Evolutionary conservation across 108 stramenopile genomes (phyloP).

Genomic region (Discostella stelligeroides): DNA sequence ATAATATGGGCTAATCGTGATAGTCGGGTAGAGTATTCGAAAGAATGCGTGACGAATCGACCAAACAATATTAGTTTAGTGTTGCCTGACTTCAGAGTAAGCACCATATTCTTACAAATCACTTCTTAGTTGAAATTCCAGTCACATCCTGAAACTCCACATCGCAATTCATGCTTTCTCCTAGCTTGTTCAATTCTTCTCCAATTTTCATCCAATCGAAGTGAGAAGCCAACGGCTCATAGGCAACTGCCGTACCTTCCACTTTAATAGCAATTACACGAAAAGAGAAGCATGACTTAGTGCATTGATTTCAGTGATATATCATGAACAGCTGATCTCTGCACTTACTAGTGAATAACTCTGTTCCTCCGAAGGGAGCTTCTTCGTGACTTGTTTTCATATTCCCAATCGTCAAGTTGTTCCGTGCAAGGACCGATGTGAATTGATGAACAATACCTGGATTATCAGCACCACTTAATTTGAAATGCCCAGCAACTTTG

Average conservation of each 20-base stretch:
- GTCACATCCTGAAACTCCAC: constrained; percentile 52
- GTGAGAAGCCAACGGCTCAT: constrained; percentile 56
- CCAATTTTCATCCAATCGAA: constrained; percentile 63
- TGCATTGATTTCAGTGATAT: not conserved
- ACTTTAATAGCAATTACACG: constrained; percentile 33
- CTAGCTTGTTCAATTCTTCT: constrained; percentile 55
- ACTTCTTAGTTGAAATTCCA: not conserved
- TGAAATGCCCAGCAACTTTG: constrained; percentile 49
- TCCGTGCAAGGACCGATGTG: constrained; percentile 59
- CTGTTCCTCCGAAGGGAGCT: constrained; percentile 37
- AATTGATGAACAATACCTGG: constrained; percentile 79
- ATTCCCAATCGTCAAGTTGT: constrained; percentile 62
- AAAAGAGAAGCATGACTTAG: not conserved
- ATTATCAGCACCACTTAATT: constrained; percentile 70
- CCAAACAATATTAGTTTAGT: no score
- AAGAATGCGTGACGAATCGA: no score
- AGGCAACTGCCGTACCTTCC: constrained; percentile 59
- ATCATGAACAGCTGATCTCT: not conserved
- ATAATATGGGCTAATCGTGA: no score
- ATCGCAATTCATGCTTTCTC: constrained; percentile 78
- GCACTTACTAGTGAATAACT: constrained; percentile 29
- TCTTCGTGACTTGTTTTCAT: constrained; percentile 69
- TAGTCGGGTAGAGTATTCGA: no score
- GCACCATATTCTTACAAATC: no score
- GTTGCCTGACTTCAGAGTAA: no score